Evolutionary conservation across 768 basidiomycete species (phyloP).

Genomic region (Boletellus ananas): DNA sequence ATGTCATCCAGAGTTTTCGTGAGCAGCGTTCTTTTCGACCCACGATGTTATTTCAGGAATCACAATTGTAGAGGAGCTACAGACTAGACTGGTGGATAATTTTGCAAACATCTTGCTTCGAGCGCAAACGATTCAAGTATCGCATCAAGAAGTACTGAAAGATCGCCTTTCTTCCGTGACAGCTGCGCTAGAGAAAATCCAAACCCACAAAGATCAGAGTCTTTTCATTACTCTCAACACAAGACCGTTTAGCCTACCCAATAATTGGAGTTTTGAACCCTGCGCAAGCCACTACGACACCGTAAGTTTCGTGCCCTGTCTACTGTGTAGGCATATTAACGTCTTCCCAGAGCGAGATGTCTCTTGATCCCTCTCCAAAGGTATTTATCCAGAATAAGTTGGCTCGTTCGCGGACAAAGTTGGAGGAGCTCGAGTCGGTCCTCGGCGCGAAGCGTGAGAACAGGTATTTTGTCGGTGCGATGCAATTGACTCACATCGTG

Average conservation of each 20-base stretch:
- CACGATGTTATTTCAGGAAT: not conserved
- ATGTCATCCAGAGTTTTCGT: slow-evolving; percentile 66
- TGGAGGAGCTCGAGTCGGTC: slow-evolving; percentile 57
- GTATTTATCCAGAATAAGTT: slow-evolving; percentile 80
- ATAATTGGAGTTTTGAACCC: slow-evolving; percentile 74
- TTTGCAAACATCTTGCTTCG: slow-evolving; percentile 53
- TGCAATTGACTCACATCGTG: slow-evolving; percentile 4
- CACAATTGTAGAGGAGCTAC: slow-evolving; percentile 57
- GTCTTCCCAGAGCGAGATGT: slow-evolving; percentile 41
- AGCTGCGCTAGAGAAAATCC: slow-evolving; percentile 46
- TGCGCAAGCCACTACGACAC: slow-evolving; percentile 74
- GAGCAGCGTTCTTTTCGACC: slow-evolving; percentile 9
- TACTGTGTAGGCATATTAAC: not conserved
- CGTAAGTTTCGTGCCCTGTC: slow-evolving; percentile 36
- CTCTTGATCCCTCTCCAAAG: slow-evolving; percentile 65
- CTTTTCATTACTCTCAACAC: slow-evolving; percentile 72
- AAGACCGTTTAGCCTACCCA: slow-evolving; percentile 58
- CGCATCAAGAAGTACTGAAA: slow-evolving; percentile 59
- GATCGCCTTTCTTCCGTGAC: slow-evolving; percentile 45
- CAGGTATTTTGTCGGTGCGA: not conserved
- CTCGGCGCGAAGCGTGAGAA: slow-evolving; percentile 60
- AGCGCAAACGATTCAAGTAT: slow-evolving; percentile 55
- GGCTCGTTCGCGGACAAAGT: slow-evolving; percentile 51
- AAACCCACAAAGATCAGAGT: slow-evolving; percentile 59
- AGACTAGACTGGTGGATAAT: slow-evolving; percentile 55